Evolutionary conservation across 2,329 filamentous ascomycete species (phyloP).

Genomic region (Fusarium sp.): DNA sequence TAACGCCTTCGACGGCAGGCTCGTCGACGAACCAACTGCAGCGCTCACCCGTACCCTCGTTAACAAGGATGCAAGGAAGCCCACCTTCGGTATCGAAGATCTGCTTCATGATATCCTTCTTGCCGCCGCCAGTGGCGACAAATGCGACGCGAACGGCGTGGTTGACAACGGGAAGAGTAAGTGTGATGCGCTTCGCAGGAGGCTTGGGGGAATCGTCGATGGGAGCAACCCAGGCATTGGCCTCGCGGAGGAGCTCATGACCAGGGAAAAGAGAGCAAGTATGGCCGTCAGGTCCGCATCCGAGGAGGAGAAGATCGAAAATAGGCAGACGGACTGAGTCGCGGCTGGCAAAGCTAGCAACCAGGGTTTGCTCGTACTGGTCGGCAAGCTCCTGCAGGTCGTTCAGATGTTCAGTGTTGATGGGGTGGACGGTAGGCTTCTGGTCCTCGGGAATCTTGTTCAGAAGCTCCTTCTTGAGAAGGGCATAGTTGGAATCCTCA

Average conservation of each 20-base stretch:
- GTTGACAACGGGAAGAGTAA: slow-evolving; percentile 90
- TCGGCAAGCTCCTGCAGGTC: slow-evolving; percentile 94
- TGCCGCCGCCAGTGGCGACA: slow-evolving; percentile 88
- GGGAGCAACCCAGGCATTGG: slow-evolving; percentile 89
- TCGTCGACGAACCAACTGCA: slow-evolving; percentile 96
- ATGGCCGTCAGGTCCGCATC: slow-evolving; percentile 95
- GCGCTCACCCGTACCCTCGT: slow-evolving; percentile 84
- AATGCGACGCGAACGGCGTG: slow-evolving; percentile 91
- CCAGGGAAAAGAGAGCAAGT: slow-evolving; percentile 97
- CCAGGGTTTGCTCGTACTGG: slow-evolving; percentile 89
- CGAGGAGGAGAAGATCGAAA: slow-evolving; percentile 93
- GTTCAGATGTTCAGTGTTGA: slow-evolving; percentile 74
- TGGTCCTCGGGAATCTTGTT: slow-evolving; percentile 82
- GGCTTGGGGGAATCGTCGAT: slow-evolving; percentile 97
- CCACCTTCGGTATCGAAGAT: slow-evolving; percentile 87
- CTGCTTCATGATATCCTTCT: slow-evolving; percentile 91
- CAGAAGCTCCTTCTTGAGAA: slow-evolving; percentile 88
- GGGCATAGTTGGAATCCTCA: slow-evolving; percentile 91
- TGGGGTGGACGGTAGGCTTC: slow-evolving; percentile 80
- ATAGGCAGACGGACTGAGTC: slow-evolving; percentile 95
- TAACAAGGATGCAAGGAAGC: slow-evolving; percentile 89
- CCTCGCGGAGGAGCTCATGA: slow-evolving; percentile 87
- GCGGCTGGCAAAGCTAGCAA: slow-evolving; percentile 86
- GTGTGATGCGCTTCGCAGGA: slow-evolving; percentile 88
- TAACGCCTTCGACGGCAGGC: slow-evolving; percentile 85